Evolutionary conservation across 371 early-diverging fungal genomes (phyloP), one percentile per base, ranked within the genome.

Genomic region (Cladochytrium tenue): DNA sequence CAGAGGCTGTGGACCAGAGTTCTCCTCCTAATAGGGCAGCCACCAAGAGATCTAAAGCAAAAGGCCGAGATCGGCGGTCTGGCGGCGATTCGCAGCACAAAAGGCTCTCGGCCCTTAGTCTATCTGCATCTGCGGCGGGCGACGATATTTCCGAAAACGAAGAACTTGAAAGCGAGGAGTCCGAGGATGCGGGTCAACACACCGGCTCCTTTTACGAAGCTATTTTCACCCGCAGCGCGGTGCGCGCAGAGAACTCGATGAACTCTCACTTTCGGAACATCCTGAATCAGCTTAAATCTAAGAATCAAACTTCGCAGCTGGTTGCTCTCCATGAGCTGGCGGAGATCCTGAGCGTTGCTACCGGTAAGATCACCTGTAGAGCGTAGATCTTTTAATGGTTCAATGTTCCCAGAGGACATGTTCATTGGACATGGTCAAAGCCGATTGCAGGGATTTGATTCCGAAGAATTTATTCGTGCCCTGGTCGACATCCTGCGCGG

Each of bases 291-390:
- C 52, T 78, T n/a, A 68, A 75, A 30, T 36, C 57, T 7, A 32
- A 34, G n/a, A 66, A 74, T 55, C 63, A 61, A 20, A 66, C 63
- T 3, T 50, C 61, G 63, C 80, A 77, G 65, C 32, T 75, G 60
- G 58, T 77, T 2, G 77, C 81, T 10, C 58, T 81, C 59, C 81
- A 81, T 51, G 81, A 81, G 36, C 66, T 81, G 1, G 60, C 76
- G 15, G 78, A 81, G 56, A 43, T 75, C 15, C 60, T 81, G 32
- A 67, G 68, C 57, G 71, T 81, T 35, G 76, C 81, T 2, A 74
- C 76, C 13, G 76, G 79, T 76, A 64, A 32, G 57, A 32, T 17
- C 28, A 3, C 2, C 58, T 36, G 43, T 43, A 25, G 26, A 43
- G 61, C 30, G 30, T 28, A 25, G 5, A 50, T 20, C 32, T 64